Evolutionary conservation across 2,329 filamentous ascomycete genomes (phyloP), one percentile per base, ranked within the genome.

Genomic region (Fusarium sambucinum): DNA sequence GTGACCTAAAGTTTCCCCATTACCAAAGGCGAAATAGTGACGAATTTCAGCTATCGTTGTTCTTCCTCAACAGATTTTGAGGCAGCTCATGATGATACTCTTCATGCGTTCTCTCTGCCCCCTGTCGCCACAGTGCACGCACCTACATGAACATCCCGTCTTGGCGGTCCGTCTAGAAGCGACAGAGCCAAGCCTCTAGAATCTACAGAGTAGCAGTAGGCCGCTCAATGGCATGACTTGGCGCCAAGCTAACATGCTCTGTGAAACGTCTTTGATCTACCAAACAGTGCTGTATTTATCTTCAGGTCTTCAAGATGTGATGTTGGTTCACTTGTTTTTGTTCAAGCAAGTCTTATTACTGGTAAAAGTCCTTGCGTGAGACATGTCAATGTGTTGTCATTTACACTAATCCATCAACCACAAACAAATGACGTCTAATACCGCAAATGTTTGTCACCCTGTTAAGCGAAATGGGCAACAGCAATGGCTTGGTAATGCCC

Each of bases 141-240:
- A 63, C 23, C 16, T 25, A 55, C 23, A n/a, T 19, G 32, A 58
- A 23, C 25, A 41, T 59, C 54, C 62, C 60, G 60, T 42, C 62
- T 65, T 65, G 62, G 58, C 66, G 50, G 21, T 23, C 62, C 61
- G 42, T 69, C 51, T 63, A 47, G 60, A 66, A 65, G 55, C 29
- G 16, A 42, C 30, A 44, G 47, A 69, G 66, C 66, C 66, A 69
- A 69, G 66, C 32, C 63, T 48, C 51, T 70, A 63, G 42, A 52
- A 52, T 54, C 54, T 59, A 38, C n/a, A 38, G 35, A 38, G 35
- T 38, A 29, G 32, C 41, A 35, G 32, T 37, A 35, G 51, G 48
- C 58, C 41, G 57, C 45, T 35, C 60, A 55, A 51, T 70, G 50
- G 46, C 47, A 70, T 52, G 51, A 45, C 66, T 69, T 70, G 66